Evolutionary conservation across 129 eudicot species (phyloP).

Genomic region (Saussurea involucrata): DNA sequence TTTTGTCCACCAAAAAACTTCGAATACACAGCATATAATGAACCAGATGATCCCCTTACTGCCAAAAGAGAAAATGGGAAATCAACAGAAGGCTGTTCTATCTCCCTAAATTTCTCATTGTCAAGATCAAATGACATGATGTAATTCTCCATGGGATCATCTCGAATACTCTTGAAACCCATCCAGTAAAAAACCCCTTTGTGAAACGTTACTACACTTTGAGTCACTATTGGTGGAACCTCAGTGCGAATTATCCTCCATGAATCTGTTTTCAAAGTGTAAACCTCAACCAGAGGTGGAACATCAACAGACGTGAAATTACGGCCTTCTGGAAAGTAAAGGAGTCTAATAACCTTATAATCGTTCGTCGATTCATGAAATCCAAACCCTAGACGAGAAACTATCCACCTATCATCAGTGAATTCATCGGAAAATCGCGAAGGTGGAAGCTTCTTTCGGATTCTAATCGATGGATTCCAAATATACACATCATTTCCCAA

Average conservation of each 20-base stretch:
- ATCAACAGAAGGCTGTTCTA: conserved; percentile 21
- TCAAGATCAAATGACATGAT: conserved; percentile 23
- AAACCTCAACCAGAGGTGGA: conserved; percentile 22
- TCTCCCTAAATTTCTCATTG: conserved; percentile 9
- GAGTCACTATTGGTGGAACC: conserved; percentile 1
- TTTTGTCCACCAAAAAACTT: conserved; percentile 24
- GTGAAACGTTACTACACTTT: not conserved
- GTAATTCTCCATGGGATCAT: conserved; percentile 11
- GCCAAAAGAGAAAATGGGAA: conserved; percentile 19
- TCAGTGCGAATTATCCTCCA: conserved; percentile 15
- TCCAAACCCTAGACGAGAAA: conserved; percentile 13
- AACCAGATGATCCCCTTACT: conserved; percentile 13
- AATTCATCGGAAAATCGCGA: conserved; percentile 12
- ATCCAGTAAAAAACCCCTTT: conserved; percentile 20
- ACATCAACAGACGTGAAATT: conserved; percentile 4
- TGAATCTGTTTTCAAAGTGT: conserved; percentile 20
- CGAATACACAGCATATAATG: conserved; percentile 4
- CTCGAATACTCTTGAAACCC: conserved; percentile 19
- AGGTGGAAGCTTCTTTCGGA: conserved; percentile 12
- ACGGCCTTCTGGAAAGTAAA: conserved; percentile 6
- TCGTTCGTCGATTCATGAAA: conserved; percentile 16
- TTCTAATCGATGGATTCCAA: conserved; percentile 16
- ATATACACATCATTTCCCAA: conserved; percentile 12
- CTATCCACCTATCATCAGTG: conserved; percentile 2
- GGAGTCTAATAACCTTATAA: conserved; percentile 15